phyloP scores from a whole-genome alignment of 164 flowering plant species.

The Piper betle region DNA sequence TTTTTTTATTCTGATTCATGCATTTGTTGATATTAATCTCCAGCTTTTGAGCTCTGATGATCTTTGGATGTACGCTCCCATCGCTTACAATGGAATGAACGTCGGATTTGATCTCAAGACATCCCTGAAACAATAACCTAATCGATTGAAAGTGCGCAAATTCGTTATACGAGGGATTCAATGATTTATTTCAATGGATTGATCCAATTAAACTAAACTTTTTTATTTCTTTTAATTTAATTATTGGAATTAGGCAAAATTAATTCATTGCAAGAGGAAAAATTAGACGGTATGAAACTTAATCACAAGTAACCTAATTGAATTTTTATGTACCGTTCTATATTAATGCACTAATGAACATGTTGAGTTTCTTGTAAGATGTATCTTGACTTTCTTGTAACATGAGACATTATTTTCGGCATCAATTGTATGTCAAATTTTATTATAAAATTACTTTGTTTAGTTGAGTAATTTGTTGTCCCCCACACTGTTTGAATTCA shows the following conservation, averaged over 20 bases:
- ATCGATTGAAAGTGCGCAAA: background rate
- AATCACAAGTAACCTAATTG: background rate
- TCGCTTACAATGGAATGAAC: conserved; percentile 89
- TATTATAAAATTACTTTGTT: too few species aligned
- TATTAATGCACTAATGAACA: background rate
- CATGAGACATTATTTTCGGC: background rate
- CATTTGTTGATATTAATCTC: background rate
- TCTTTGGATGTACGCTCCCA: conserved; percentile 91
- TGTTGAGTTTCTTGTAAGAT: background rate
- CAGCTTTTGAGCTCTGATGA: conserved; percentile 96
- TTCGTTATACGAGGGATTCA: background rate
- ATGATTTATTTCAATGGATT: background rate
- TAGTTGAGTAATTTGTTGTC: too few species aligned
- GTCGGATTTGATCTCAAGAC: conserved; percentile 44
- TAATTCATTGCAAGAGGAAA: too few species aligned
- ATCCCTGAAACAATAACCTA: conserved; percentile 20
- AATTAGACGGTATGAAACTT: too few species aligned
- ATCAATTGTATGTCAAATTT: too few species aligned
- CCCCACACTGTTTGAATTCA: too few species aligned
- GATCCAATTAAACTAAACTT: too few species aligned
- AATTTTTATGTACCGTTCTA: background rate
- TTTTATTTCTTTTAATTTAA: too few species aligned
- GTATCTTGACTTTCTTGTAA: background rate
- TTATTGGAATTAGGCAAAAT: too few species aligned
- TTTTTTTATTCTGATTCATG: background rate